Evolutionary conservation across 306 rosid species (phyloP).

Genomic region (Acacia crassicarpa): DNA sequence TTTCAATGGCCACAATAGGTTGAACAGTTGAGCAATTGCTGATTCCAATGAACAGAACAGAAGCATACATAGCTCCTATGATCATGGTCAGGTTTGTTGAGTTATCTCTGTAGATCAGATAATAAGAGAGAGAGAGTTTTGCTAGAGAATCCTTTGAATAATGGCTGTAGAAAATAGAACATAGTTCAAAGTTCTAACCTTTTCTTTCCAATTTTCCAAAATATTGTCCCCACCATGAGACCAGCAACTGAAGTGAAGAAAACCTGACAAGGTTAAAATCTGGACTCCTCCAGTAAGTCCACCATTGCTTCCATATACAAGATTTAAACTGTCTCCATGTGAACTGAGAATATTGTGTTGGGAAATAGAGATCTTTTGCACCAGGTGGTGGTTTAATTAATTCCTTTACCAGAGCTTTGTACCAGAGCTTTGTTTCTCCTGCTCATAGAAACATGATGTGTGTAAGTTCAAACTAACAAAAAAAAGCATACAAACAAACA

Average conservation of each 20-base stretch:
- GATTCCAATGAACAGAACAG: conserved; percentile 84
- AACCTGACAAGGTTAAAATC: conserved; percentile 91
- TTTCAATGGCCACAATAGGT: conserved; percentile 80
- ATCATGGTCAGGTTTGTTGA: conserved; percentile 58
- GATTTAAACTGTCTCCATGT: conserved; percentile 70
- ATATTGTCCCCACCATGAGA: conserved; percentile 78
- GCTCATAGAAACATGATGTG: conserved; percentile 17
- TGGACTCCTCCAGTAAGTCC: conserved; percentile 97
- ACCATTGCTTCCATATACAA: conserved; percentile 93
- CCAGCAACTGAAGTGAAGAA: conserved; percentile 77
- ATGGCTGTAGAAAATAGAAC: conserved; percentile 18
- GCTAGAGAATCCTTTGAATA: conserved; percentile 17
- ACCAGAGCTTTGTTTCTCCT: conserved; percentile 84
- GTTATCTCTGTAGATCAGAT: conserved; percentile 44
- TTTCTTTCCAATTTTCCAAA: conserved; percentile 79
- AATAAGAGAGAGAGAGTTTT: conserved; percentile 18
- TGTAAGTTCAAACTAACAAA: conserved; percentile 25
- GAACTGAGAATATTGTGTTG: conserved; percentile 71
- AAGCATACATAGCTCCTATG: conserved; percentile 90
- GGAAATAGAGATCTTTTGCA: conserved; percentile 66
- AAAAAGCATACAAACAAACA: background rate
- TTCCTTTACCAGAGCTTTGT: conserved; percentile 69
- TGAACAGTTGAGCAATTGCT: conserved; percentile 89
- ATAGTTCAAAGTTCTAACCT: conserved; percentile 45
- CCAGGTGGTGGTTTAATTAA: conserved; percentile 73